Base-by-base conservation (phyloP, 352 stramenopile species). In the Nothophytophthora sp. region DNA sequence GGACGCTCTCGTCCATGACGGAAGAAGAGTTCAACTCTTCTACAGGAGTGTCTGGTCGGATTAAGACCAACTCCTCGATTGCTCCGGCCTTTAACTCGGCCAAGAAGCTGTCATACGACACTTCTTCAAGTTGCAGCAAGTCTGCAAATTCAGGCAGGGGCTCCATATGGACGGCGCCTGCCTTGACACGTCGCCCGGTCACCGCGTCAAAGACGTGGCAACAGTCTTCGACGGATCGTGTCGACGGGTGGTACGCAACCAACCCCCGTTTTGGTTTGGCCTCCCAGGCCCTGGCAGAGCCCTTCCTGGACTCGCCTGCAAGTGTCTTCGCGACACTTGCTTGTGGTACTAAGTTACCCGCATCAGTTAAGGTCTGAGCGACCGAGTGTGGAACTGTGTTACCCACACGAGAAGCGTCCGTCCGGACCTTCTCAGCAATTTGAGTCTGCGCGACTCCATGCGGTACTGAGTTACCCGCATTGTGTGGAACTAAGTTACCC, bases 1-100 rank as follows among this genome's bases (percentile, higher is more conserved):
- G 38, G 38, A 46, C 22, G n/a, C 5, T 24, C 12, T 30, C 1
- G 38, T 46, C 23, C 38, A 46, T 46, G 5, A 33, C 38, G n/a
- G 38, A 46, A 24, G 38, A 46, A 20, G 23, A 46, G 19, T 46
- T 46, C 22, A 33, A 30, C 25, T 46, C 38, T 16, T 27, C 23
- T 22, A n/a, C 15, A 46, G 5, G 24, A n/a, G 25, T 16, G 6
- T 46, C 23, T 20, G 22, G 11, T 3, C 22, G 2, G 12, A 46
- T 30, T 13, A 33, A n/a, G 6, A 46, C 38, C 5, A 46, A 13
- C 38, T 46, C 38, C 1, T 1, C 27, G 20, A 30, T 46, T 1
- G 5, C 38, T 4, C 5, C 38, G 22, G 22, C 25, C 23, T 34
- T 46, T 32, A 46, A 2, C 12, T 33, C 38, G 5, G 22, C 22